These are phyloP conservation scores for Naganishia vishniacii DNA, from an alignment of 768 basidiomycete species.

Conservation along the genomic window DNA sequence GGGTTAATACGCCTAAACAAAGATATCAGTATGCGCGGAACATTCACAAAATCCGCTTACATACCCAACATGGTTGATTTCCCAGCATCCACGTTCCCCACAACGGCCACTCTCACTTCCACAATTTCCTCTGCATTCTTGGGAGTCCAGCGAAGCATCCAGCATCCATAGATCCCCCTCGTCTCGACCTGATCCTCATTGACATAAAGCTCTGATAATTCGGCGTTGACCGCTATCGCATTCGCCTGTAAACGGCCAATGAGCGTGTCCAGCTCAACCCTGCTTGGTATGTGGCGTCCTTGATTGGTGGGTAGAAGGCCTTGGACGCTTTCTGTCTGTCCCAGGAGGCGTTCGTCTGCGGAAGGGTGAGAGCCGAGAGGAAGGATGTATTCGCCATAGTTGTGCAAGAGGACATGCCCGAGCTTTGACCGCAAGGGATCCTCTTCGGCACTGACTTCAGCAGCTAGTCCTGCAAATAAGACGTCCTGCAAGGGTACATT, in stretches of 20 bases:
- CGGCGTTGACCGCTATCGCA: constrained; percentile 33
- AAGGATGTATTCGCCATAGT: constrained; percentile 47
- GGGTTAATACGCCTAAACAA: constrained; percentile 64
- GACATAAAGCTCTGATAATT: constrained; percentile 43
- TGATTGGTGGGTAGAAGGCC: background rate
- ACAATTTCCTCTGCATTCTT: constrained; percentile 46
- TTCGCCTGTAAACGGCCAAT: constrained; percentile 34
- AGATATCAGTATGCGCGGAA: background rate
- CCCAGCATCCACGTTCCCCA: constrained; percentile 79
- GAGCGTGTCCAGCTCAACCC: constrained; percentile 28
- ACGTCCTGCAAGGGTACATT: constrained; percentile 8
- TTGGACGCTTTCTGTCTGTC: background rate
- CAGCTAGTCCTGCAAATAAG: constrained; percentile 17
- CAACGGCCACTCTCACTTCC: constrained; percentile 90
- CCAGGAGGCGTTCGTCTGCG: constrained; percentile 28
- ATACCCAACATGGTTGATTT: constrained; percentile 84
- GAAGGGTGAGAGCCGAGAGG: constrained; percentile 42
- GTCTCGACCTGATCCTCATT: constrained; percentile 3
- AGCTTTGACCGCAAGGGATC: constrained; percentile 32
- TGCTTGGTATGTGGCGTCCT: constrained; percentile 28
- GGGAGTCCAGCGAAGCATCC: constrained; percentile 39
- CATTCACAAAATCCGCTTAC: too few species aligned
- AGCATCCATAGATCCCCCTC: constrained; percentile 35
- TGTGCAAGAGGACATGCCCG: constrained; percentile 30
- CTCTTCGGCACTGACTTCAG: constrained; percentile 16